A percentile compares a stretch with the other conserved stretches of the same genome.
Evolutionary conservation across 352 stramenopile genomes (phyloP).

Genomic region (Globisporangium rhizosaccharum): DNA sequence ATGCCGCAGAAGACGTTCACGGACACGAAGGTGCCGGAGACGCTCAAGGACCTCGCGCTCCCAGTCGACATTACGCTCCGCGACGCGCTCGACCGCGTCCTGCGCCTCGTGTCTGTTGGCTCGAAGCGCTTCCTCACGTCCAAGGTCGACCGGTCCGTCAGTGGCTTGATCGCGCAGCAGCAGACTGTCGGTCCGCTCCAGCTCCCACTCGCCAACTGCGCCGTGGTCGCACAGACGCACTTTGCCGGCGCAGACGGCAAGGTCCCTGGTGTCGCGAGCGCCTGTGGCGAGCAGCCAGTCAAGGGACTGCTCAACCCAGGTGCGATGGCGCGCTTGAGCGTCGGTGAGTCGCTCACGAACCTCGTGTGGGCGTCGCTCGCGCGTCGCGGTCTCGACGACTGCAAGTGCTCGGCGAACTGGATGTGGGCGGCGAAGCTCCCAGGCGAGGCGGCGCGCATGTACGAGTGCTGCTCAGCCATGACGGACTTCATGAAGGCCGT

Average conservation of each 20-base stretch:
- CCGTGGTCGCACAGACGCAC: constrained; percentile 95
- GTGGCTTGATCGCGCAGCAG: constrained; percentile 97
- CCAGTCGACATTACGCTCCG: constrained; percentile 87
- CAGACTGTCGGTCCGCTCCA: constrained; percentile 98
- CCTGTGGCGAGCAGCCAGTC: constrained; percentile 96
- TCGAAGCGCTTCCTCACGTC: constrained; percentile 97
- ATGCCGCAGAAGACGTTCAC: constrained; percentile 99
- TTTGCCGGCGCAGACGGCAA: constrained; percentile 75
- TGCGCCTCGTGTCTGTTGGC: constrained; percentile 94
- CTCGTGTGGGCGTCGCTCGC: constrained; percentile 94
- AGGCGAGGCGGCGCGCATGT: constrained; percentile 98
- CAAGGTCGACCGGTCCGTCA: constrained; percentile 98
- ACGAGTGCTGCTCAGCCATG: constrained; percentile 96
- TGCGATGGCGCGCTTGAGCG: constrained; percentile 95
- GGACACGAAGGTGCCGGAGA: constrained; percentile 68
- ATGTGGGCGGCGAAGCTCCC: constrained; percentile 99
- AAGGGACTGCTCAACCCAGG: constrained; percentile 94
- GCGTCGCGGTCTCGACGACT: constrained; percentile 92
- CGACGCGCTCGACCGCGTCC: constrained; percentile 91
- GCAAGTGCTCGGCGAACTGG: constrained; percentile 98
- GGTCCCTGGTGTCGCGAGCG: constrained; percentile 93
- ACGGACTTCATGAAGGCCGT: constrained; percentile 93
- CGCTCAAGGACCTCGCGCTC: constrained; percentile 60
- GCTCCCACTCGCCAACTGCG: constrained; percentile 95
- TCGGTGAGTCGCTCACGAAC: constrained; percentile 98